Conservation (phyloP, 2,329 filamentous ascomycete species). For the Apiospora rasikravindrae region DNA sequence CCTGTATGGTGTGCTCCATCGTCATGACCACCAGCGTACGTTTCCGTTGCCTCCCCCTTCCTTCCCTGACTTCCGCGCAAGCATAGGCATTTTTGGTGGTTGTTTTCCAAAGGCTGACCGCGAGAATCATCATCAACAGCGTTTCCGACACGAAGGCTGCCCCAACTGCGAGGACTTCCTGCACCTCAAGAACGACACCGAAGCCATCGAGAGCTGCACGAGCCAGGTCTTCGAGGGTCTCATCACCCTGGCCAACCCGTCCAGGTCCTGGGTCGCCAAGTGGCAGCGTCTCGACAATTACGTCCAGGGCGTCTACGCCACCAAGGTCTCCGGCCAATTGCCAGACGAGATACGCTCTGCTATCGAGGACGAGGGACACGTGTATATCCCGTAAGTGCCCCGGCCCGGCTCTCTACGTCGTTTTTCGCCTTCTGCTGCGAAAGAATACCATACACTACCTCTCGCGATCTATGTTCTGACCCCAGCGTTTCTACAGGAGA, state of each 20-base stretch:
- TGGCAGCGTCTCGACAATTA: slow-evolving; percentile 93
- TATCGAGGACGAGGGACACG: slow-evolving; percentile 68
- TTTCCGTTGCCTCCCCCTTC: slow-evolving; percentile 27
- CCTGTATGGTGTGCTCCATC: slow-evolving; percentile 98
- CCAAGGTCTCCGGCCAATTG: slow-evolving; percentile 86
- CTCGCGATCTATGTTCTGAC: not conserved
- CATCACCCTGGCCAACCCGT: slow-evolving; percentile 83
- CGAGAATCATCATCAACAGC: slow-evolving; percentile 51
- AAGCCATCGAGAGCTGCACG: slow-evolving; percentile 90
- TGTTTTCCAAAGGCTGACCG: not conserved
- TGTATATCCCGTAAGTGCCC: slow-evolving; percentile 66
- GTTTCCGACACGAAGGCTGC: slow-evolving; percentile 86
- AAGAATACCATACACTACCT: not conserved
- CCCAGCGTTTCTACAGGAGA: not conserved
- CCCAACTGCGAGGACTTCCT: slow-evolving; percentile 97
- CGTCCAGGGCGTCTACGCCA: slow-evolving; percentile 87
- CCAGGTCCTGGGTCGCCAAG: slow-evolving; percentile 89
- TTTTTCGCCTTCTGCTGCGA: not conserved
- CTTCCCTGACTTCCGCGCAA: not conserved
- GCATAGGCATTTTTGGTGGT: not conserved
- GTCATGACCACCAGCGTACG: slow-evolving; percentile 80
- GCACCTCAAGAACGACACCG: slow-evolving; percentile 76
- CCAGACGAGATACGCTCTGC: slow-evolving; percentile 67
- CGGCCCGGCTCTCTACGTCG: slow-evolving; percentile 45
- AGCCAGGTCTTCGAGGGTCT: slow-evolving; percentile 95